A percentile compares a stretch with the other conserved stretches of the same genome.
Conservation (phyloP, 1,284 basidiomycete genomes). For the Boletus albobrunnescens region DNA sequence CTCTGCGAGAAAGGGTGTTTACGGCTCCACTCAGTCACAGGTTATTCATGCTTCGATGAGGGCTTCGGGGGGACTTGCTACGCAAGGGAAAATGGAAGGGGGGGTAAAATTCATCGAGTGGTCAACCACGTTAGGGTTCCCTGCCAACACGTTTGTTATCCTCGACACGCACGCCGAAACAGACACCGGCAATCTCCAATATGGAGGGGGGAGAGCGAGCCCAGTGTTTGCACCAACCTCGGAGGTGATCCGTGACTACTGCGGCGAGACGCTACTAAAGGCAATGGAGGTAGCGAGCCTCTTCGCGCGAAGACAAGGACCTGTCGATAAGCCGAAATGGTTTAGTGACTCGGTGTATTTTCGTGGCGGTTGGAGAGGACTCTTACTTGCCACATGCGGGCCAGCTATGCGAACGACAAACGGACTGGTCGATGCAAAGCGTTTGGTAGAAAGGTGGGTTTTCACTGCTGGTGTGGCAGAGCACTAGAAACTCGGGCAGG, state of each 20-base stretch:
- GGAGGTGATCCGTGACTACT: background rate
- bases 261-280: background rate
- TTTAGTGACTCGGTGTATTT: background rate
- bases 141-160: background rate
- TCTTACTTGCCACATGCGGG: background rate
- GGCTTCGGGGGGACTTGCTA: background rate
- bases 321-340: background rate
- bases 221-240: background rate
- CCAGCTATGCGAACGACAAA: background rate
- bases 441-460: background rate
- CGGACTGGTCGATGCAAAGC: background rate
- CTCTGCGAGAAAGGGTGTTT: background rate
- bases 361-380: background rate
- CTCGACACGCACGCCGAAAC: background rate
- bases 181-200: background rate
- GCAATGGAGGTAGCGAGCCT: background rate
- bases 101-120: background rate
- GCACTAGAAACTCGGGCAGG: background rate
- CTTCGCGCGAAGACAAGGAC: background rate
- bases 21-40: background rate
- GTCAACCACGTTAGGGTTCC: background rate
- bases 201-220: background rate
- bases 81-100: background rate
- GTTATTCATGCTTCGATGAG: background rate
- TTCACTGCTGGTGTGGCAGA: background rate